Percentiles rank a stretch among this genome's conserved stretches.
These are phyloP conservation scores for Podila epicladia DNA, from an alignment of 192 early-diverging fungal species.

Conservation along the genomic window DNA sequence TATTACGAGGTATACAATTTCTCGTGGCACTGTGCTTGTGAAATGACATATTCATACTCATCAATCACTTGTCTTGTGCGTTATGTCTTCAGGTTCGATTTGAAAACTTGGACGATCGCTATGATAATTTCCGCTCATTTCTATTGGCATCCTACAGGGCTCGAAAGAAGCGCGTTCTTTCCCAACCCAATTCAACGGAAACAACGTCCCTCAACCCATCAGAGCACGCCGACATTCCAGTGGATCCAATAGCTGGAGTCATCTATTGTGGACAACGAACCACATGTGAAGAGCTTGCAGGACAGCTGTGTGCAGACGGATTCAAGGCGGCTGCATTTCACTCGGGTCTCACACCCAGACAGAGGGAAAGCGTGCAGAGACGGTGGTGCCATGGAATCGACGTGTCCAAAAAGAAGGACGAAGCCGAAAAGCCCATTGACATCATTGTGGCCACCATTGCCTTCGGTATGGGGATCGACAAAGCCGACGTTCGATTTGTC, in stretches of 20 bases:
- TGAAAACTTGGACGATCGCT: conserved; percentile 13
- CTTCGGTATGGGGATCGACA: conserved; percentile 83
- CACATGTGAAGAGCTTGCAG: conserved; percentile 34
- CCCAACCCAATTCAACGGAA: no score
- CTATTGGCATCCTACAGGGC: conserved; percentile 20
- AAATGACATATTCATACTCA: not conserved
- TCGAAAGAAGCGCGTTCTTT: conserved; percentile 5
- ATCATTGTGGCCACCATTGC: conserved; percentile 82
- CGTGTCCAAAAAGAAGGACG: not conserved
- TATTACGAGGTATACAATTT: conserved; percentile 26
- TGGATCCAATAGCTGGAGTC: conserved; percentile 27
- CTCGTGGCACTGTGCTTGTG: not conserved
- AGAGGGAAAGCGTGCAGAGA: conserved; percentile 23
- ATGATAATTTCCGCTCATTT: conserved; percentile 32
- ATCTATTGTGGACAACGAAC: conserved; percentile 43
- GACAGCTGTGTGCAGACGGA: conserved; percentile 17
- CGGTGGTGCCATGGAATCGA: conserved; percentile 21
- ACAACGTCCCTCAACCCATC: no score
- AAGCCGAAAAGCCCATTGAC: conserved; percentile 51
- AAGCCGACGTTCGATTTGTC: conserved; percentile 75
- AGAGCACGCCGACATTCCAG: not conserved
- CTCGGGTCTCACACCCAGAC: conserved; percentile 48
- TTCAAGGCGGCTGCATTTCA: conserved; percentile 43
- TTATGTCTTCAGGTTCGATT: conserved; percentile 27
- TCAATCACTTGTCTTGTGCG: not conserved